Percentiles rank a stretch among this genome's conserved stretches.
phyloP scores from a whole-genome alignment of 805 yeast genomes.

The Suhomyces vadensis region DNA sequence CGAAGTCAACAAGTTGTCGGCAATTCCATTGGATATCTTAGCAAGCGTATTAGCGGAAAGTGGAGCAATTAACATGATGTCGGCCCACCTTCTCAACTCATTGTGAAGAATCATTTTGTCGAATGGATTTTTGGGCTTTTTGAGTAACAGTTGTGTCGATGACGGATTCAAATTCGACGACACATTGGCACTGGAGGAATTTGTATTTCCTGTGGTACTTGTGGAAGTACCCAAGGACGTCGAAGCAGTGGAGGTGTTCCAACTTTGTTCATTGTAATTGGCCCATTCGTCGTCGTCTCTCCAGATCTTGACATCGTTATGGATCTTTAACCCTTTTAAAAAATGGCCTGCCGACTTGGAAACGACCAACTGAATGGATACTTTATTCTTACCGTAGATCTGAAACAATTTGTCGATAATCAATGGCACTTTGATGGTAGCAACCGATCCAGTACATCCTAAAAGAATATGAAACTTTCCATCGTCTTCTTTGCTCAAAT shows the following conservation, averaged over 20 bases:
- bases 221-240: constrained; percentile 10
- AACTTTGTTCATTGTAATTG: constrained; percentile 31
- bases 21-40: constrained; percentile 44
- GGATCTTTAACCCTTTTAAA: constrained; percentile 55
- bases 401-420: constrained; percentile 85
- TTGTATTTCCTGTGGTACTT: background rate
- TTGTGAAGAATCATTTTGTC: constrained; percentile 43
- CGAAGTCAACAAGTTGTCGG: constrained; percentile 45
- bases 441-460: constrained; percentile 96
- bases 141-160: constrained; percentile 8
- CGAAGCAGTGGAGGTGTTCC: constrained; percentile 23
- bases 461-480: constrained; percentile 83
- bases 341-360: constrained; percentile 81
- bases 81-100: constrained; percentile 50
- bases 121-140: constrained; percentile 32
- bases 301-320: constrained; percentile 82
- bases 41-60: constrained; percentile 48
- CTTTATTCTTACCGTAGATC: constrained; percentile 65
- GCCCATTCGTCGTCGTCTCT: constrained; percentile 93
- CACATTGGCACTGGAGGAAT: background rate
- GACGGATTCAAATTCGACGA: constrained; percentile 9
- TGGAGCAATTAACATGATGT: constrained; percentile 47
- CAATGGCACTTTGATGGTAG: constrained; percentile 88
- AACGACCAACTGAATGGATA: constrained; percentile 81
- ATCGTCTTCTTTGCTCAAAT: constrained; percentile 71